A percentile compares a stretch with the other conserved stretches of the same genome.
Conservation (phyloP, 2,329 filamentous ascomycete species). For the Ceratocystis diversiconidia region DNA sequence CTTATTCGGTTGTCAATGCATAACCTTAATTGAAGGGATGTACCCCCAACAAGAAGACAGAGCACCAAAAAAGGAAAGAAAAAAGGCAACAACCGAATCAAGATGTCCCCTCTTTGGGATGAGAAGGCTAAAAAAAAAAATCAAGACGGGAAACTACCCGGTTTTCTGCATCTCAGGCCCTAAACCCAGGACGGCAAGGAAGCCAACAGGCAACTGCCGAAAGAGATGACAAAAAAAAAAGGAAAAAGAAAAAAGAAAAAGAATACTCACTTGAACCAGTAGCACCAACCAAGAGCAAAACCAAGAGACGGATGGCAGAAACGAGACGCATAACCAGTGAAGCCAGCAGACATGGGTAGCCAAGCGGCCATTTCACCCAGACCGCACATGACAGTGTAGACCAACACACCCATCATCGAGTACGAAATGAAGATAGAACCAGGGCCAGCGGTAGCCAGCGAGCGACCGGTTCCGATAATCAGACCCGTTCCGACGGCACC, state of each 20-base stretch:
- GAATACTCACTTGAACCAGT: slow-evolving; percentile 24
- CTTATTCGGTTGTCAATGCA: slow-evolving; percentile 1
- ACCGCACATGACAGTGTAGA: slow-evolving; percentile 68
- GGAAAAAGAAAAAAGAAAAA: neutral
- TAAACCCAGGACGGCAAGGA: neutral
- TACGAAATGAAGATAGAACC: slow-evolving; percentile 60
- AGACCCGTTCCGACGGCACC: slow-evolving; percentile 62
- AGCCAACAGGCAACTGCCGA: neutral
- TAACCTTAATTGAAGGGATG: neutral
- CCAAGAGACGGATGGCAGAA: slow-evolving; percentile 71
- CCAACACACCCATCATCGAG: slow-evolving; percentile 52
- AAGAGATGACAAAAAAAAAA: neutral
- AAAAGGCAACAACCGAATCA: neutral
- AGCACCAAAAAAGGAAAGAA: neutral
- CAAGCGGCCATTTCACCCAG: slow-evolving; percentile 77
- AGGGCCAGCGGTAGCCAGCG: slow-evolving; percentile 41
- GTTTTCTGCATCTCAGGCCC: neutral
- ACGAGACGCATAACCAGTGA: slow-evolving; percentile 65
- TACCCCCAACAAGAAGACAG: too few relatives aligned
- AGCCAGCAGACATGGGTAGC: slow-evolving; percentile 64
- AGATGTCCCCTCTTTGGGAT: neutral
- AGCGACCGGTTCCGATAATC: slow-evolving; percentile 52
- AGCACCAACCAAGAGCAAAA: slow-evolving; percentile 63
- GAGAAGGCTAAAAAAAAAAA: too few relatives aligned
- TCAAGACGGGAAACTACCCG: too few relatives aligned